phyloP scores from a whole-genome alignment of 176 grass and related monocot species.

The Oryza australiensis region DNA sequence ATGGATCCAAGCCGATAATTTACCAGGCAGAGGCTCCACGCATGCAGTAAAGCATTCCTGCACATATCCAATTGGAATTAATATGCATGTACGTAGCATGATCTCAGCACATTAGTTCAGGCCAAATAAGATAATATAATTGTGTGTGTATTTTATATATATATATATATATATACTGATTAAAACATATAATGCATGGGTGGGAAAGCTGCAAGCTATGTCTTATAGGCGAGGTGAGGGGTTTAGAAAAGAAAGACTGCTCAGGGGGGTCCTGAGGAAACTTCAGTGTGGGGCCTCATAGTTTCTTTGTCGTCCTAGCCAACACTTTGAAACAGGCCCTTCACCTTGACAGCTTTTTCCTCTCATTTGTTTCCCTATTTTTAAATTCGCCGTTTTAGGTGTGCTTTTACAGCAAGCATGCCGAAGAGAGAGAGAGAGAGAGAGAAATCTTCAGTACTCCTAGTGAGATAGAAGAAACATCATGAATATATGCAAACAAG shows the following conservation, averaged over 20 bases:
- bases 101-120: not conserved
- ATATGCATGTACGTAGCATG: not conserved
- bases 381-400: constrained; percentile 43
- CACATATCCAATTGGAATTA: not conserved
- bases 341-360: constrained; percentile 44
- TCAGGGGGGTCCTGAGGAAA: constrained; percentile 49
- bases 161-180: constrained; percentile 18
- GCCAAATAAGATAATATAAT: not conserved
- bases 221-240: constrained; percentile 16
- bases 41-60: not conserved
- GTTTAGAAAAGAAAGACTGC: constrained; percentile 46
- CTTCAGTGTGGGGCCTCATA: constrained; percentile 49
- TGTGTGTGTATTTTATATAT: too few relatives aligned
- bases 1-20: not conserved
- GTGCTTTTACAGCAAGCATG: constrained; percentile 65
- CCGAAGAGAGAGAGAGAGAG: constrained; percentile 35
- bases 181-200: constrained; percentile 17
- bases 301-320: constrained; percentile 42
- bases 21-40: not conserved
- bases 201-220: constrained; percentile 37
- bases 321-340: constrained; percentile 31
- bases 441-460: constrained; percentile 39
- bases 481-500: constrained; percentile 77
- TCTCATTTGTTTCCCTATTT: constrained; percentile 41
- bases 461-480: constrained; percentile 59